Evolutionary conservation across 2,329 filamentous ascomycete species (phyloP).

Genomic region (Phaeoacremonium minimum): DNA sequence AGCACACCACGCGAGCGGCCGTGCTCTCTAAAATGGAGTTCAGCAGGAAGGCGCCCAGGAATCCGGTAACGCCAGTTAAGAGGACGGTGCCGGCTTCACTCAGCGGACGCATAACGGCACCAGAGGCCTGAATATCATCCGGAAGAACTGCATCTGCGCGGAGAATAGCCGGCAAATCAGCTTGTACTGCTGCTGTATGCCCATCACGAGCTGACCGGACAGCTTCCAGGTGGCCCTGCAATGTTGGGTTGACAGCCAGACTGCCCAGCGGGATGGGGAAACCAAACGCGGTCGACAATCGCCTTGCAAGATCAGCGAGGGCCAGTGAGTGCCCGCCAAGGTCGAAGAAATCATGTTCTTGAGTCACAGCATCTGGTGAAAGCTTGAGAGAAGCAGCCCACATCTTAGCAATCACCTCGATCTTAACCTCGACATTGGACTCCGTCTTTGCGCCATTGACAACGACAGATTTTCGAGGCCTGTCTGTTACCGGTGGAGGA

Average conservation of each 20-base stretch:
- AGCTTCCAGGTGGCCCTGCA: conserved; percentile 68
- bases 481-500: conserved; percentile 55
- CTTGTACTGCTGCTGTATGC: conserved; percentile 69
- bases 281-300: conserved; percentile 64
- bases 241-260: conserved; percentile 66
- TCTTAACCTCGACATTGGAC: conserved; percentile 59
- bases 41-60: conserved; percentile 71
- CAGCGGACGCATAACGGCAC: conserved; percentile 51
- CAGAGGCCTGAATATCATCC: conserved; percentile 61
- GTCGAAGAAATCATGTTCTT: conserved; percentile 75
- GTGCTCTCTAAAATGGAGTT: conserved; percentile 64
- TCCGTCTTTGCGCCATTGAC: conserved; percentile 36
- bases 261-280: conserved; percentile 69
- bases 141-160: conserved; percentile 63
- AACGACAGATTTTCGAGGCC: conserved; percentile 33
- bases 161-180: conserved; percentile 67
- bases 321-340: conserved; percentile 74
- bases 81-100: conserved; percentile 65
- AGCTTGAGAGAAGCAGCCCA: conserved; percentile 70
- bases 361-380: conserved; percentile 58
- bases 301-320: conserved; percentile 72
- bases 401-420: conserved; percentile 63
- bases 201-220: conserved; percentile 69
- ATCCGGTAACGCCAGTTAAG: conserved; percentile 72
- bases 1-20: conserved; percentile 64